Conservation (phyloP, 805 yeast genomes). For the Ogataea kodamae region DNA sequence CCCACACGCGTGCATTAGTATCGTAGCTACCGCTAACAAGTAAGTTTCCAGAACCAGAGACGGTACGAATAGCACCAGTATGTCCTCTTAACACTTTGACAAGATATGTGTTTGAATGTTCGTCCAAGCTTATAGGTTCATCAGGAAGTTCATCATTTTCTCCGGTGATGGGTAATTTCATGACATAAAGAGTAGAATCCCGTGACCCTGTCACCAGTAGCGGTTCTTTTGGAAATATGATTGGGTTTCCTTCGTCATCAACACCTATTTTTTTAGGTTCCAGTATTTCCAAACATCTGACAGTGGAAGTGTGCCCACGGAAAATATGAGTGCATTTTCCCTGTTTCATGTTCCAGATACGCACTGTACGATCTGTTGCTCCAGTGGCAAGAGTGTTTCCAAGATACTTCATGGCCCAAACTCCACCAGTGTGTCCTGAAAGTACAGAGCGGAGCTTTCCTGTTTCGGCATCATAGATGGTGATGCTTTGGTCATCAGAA, state of each 20-base stretch:
- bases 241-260: slow-evolving; percentile 54
- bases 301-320: slow-evolving; percentile 89
- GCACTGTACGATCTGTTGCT: slow-evolving; percentile 88
- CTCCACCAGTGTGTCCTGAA: slow-evolving; percentile 94
- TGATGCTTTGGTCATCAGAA: slow-evolving; percentile 80
- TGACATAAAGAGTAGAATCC: slow-evolving; percentile 73
- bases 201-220: slow-evolving; percentile 81
- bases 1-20: slow-evolving; percentile 90
- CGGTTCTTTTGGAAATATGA: slow-evolving; percentile 59
- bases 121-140: slow-evolving; percentile 37
- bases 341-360: slow-evolving; percentile 86
- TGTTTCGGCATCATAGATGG: slow-evolving; percentile 71
- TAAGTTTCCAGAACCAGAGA: slow-evolving; percentile 79
- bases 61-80: slow-evolving; percentile 77
- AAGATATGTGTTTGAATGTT: slow-evolving; percentile 56
- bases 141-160: slow-evolving; percentile 36
- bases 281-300: slow-evolving; percentile 82
- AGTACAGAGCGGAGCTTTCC: slow-evolving; percentile 64
- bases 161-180: slow-evolving; percentile 62
- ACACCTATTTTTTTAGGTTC: slow-evolving; percentile 64
- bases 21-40: slow-evolving; percentile 91
- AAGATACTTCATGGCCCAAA: slow-evolving; percentile 92
- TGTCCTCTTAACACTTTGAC: slow-evolving; percentile 72
- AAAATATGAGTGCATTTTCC: slow-evolving; percentile 90
- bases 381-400: slow-evolving; percentile 88